Percentiles rank a stretch among this genome's conserved stretches.
phyloP scores from a whole-genome alignment of 768 basidiomycete genomes.

The Suillus paluster region DNA sequence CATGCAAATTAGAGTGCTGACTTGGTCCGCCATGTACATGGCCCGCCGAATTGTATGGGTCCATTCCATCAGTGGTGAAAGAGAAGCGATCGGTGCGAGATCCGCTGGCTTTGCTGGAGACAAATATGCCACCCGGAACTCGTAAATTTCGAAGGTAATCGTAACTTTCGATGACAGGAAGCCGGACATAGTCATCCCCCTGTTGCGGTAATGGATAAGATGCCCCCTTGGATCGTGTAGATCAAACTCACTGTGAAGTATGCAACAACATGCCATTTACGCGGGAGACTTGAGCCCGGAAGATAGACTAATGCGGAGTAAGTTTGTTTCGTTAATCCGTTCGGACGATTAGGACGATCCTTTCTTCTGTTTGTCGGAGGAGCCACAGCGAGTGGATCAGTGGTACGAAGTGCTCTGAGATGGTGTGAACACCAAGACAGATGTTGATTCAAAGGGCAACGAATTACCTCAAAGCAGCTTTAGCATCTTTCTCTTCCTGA shows the following conservation, averaged over 20 bases:
- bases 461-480: slow-evolving; percentile 75
- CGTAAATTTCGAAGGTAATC: slow-evolving; percentile 70
- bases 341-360: slow-evolving; percentile 76
- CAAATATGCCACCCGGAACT: slow-evolving; percentile 73
- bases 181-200: slow-evolving; percentile 69
- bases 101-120: slow-evolving; percentile 63
- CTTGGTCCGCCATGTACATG: slow-evolving; percentile 8
- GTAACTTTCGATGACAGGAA: slow-evolving; percentile 77
- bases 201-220: slow-evolving; percentile 29
- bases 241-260: slow-evolving; percentile 68
- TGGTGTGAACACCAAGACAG: slow-evolving; percentile 17
- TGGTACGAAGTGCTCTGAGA: slow-evolving; percentile 57
- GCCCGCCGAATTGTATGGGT: slow-evolving; percentile 15
- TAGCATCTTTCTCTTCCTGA: slow-evolving; percentile 77
- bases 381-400: slow-evolving; percentile 61
- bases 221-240: slow-evolving; percentile 5
- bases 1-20: slow-evolving; percentile 19
- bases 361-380: slow-evolving; percentile 70
- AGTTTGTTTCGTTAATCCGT: slow-evolving; percentile 86
- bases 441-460: background rate
- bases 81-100: slow-evolving; percentile 29
- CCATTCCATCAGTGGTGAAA: slow-evolving; percentile 19
- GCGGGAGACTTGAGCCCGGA: slow-evolving; percentile 57
- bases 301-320: slow-evolving; percentile 78
- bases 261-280: slow-evolving; percentile 85